phyloP scores from a whole-genome alignment of 2,329 filamentous ascomycete species.

The Epicoccum nigrum region DNA sequence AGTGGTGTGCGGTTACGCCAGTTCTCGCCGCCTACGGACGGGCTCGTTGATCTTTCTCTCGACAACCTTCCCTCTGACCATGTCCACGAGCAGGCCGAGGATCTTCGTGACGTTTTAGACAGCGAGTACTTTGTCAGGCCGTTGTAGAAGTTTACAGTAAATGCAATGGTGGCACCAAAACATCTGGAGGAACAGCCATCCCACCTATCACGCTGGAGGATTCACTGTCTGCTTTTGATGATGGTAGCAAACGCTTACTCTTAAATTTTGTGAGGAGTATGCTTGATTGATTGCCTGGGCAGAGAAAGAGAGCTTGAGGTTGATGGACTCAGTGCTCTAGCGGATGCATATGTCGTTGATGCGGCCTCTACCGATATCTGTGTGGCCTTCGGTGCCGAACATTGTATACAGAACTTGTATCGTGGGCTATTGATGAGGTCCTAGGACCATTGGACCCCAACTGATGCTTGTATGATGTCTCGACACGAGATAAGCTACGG shows the following conservation, averaged over 20 bases:
- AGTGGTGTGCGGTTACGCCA: conserved; percentile 86
- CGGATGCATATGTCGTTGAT: too few species aligned
- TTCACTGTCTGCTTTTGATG: not conserved
- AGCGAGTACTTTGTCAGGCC: conserved; percentile 34
- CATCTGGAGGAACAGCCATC: not conserved
- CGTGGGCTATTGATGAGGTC: too few species aligned
- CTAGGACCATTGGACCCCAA: too few species aligned
- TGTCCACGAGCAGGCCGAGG: conserved; percentile 11
- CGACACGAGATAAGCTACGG: too few species aligned
- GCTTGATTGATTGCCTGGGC: not conserved
- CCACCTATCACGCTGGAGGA: not conserved
- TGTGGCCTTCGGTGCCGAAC: too few species aligned
- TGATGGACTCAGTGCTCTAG: too few species aligned
- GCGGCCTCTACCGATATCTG: too few species aligned
- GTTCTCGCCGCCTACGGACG: conserved; percentile 68
- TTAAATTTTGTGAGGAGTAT: not conserved
- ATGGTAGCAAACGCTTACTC: not conserved
- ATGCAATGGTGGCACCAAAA: not conserved
- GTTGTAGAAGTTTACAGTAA: too few species aligned
- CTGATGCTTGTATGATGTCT: too few species aligned
- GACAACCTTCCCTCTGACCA: not conserved
- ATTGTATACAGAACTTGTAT: too few species aligned
- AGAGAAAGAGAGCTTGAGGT: not conserved
- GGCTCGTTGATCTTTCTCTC: conserved; percentile 40
- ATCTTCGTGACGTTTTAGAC: conserved; percentile 32